phyloP scores from a whole-genome alignment of 345 rosid species.

The Bruguiera parviflora region DNA sequence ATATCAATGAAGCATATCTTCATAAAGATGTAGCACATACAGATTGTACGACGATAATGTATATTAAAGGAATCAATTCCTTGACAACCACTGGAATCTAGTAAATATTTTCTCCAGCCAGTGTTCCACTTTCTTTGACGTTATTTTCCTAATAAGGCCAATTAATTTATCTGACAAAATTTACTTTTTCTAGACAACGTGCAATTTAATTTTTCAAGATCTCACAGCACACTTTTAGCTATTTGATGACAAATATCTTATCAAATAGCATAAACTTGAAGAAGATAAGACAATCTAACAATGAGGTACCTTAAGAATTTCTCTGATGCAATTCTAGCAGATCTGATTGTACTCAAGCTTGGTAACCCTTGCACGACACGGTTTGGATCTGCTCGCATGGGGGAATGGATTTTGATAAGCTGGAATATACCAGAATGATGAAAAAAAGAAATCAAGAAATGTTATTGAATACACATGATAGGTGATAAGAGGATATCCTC shows the following conservation, averaged over 20 bases:
- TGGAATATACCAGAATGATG: slow-evolving; percentile 22
- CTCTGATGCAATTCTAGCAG: slow-evolving; percentile 82
- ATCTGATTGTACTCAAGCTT: slow-evolving; percentile 49
- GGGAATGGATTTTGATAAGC: slow-evolving; percentile 97
- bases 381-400: slow-evolving; percentile 75
- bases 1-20: background rate
- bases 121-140: background rate
- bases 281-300: background rate
- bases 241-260: background rate
- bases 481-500: background rate
- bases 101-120: background rate
- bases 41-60: background rate
- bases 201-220: too few species aligned
- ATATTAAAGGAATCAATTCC: background rate
- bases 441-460: slow-evolving; percentile 6
- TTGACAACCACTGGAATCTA: background rate
- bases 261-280: background rate
- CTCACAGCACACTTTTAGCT: background rate
- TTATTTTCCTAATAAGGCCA: too few species aligned
- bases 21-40: background rate
- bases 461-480: background rate
- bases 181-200: too few species aligned
- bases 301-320: slow-evolving; percentile 65
- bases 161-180: too few species aligned
- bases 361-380: slow-evolving; percentile 74